Conservation (phyloP, 1,284 basidiomycete species). For the Sanguinoderma infundibulare region DNA sequence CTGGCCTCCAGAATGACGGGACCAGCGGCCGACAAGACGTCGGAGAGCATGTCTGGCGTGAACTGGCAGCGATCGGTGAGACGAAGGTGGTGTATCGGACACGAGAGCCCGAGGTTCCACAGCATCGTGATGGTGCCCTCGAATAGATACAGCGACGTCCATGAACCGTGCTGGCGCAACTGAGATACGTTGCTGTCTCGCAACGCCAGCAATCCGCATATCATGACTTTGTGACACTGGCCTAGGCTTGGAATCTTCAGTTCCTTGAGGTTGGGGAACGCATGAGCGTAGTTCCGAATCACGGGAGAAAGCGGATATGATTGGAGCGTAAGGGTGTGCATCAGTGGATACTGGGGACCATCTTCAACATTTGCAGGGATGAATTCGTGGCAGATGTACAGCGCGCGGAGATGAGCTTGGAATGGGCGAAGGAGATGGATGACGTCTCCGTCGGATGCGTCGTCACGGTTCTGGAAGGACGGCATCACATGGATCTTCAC, state of each 20-base stretch:
- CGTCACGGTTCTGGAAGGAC: too few species aligned
- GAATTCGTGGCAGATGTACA: too few species aligned
- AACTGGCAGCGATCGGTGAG: neutral
- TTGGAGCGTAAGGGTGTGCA: neutral
- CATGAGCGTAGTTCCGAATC: neutral
- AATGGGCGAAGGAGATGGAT: too few species aligned
- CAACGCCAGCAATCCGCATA: neutral
- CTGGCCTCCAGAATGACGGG: too few species aligned
- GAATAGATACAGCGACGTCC: neutral
- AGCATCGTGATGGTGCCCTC: neutral
- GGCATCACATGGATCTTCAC: too few species aligned
- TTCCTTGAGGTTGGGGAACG: neutral
- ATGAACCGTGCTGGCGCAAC: neutral
- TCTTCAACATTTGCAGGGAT: too few species aligned
- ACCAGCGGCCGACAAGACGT: too few species aligned
- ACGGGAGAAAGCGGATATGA: neutral
- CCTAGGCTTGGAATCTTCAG: too few species aligned
- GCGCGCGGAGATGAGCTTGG: too few species aligned
- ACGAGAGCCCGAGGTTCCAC: neutral
- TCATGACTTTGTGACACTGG: too few species aligned
- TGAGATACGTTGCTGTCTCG: neutral
- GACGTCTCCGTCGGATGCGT: too few species aligned
- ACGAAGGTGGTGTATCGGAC: neutral
- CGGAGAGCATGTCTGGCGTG: neutral
- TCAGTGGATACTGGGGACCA: neutral